Evolutionary conservation across 495 filamentous ascomycete species (phyloP).

Genomic region (Amniculicola lignicola): DNA sequence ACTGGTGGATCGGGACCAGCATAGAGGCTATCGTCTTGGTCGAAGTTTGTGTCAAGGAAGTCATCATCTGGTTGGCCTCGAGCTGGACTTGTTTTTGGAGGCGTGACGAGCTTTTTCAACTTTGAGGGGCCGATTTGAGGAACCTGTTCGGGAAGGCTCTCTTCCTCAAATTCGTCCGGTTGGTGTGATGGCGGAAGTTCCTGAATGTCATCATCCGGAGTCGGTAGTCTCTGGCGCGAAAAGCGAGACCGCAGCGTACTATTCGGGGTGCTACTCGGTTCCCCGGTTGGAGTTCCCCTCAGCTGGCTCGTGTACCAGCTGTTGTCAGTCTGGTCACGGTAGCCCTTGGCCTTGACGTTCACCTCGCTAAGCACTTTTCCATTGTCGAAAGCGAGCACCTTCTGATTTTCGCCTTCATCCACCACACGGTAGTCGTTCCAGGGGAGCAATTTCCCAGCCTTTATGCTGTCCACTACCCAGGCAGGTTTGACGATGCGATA

Average conservation of each 20-base stretch:
- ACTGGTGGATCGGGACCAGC: conserved; percentile 9
- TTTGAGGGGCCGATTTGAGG: no score
- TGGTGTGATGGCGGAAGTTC: conserved; percentile 31
- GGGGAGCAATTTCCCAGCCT: conserved; percentile 72
- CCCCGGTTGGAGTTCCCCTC: conserved; percentile 40
- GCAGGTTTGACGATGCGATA: conserved; percentile 96
- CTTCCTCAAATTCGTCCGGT: not conserved
- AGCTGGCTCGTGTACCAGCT: conserved; percentile 80
- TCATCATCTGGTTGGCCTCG: not conserved
- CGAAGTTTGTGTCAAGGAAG: not conserved
- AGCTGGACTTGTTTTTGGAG: conserved; percentile 29
- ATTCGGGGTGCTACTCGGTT: conserved; percentile 11
- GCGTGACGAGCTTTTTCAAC: conserved; percentile 20
- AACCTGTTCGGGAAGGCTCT: not conserved
- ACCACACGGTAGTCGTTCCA: conserved; percentile 82
- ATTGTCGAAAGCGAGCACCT: conserved; percentile 71
- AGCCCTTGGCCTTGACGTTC: conserved; percentile 55
- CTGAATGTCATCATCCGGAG: conserved; percentile 27
- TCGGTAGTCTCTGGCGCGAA: conserved; percentile 19
- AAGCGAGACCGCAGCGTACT: conserved; percentile 24
- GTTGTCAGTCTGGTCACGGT: conserved; percentile 68
- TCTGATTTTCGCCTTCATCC: conserved; percentile 73
- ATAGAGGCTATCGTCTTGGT: conserved; percentile 21
- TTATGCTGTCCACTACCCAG: conserved; percentile 88
- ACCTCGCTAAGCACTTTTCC: conserved; percentile 65